Evolutionary conservation across 2,329 filamentous ascomycete genomes (phyloP).

Genomic region (Leptographium wingfieldii): DNA sequence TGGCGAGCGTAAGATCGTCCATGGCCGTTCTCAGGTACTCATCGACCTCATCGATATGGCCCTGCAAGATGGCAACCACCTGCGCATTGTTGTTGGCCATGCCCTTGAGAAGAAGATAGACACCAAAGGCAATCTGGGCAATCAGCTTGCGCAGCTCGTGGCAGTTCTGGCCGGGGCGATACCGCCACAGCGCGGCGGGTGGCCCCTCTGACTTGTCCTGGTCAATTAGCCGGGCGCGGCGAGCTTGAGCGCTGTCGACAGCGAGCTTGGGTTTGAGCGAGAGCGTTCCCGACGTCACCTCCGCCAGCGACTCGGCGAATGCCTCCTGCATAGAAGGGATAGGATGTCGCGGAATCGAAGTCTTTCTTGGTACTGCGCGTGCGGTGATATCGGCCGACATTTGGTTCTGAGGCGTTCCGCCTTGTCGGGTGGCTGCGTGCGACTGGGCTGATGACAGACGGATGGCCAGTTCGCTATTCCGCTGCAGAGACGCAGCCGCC

Average conservation of each 20-base stretch:
- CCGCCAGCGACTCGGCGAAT: slow-evolving; percentile 70
- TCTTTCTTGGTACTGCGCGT: slow-evolving; percentile 4
- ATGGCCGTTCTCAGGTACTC: slow-evolving; percentile 76
- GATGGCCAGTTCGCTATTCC: slow-evolving; percentile 15
- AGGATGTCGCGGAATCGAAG: slow-evolving; percentile 43
- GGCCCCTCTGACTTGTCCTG: slow-evolving; percentile 55
- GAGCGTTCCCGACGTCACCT: slow-evolving; percentile 44
- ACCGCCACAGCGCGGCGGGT: slow-evolving; percentile 64
- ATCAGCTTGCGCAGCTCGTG: slow-evolving; percentile 86
- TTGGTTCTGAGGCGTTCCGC: slow-evolving; percentile 1
- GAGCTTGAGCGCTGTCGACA: slow-evolving; percentile 43
- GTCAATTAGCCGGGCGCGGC: slow-evolving; percentile 56
- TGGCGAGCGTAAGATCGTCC: slow-evolving; percentile 71
- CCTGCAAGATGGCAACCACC: slow-evolving; percentile 78
- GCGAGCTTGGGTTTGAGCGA: slow-evolving; percentile 38
- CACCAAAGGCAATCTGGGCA: slow-evolving; percentile 85
- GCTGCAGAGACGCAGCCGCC: slow-evolving; percentile 10
- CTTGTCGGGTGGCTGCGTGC: background rate
- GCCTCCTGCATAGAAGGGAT: slow-evolving; percentile 66
- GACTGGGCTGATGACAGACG: slow-evolving; percentile 11
- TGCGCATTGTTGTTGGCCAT: slow-evolving; percentile 82
- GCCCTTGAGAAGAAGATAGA: slow-evolving; percentile 73
- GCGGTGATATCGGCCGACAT: background rate
- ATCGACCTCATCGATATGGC: slow-evolving; percentile 88
- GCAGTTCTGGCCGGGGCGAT: slow-evolving; percentile 60